Percentiles rank a stretch among this genome's conserved stretches.
Evolutionary conservation across 345 rosid genomes (phyloP).

Genomic region (Sisymbrium altissimum): DNA sequence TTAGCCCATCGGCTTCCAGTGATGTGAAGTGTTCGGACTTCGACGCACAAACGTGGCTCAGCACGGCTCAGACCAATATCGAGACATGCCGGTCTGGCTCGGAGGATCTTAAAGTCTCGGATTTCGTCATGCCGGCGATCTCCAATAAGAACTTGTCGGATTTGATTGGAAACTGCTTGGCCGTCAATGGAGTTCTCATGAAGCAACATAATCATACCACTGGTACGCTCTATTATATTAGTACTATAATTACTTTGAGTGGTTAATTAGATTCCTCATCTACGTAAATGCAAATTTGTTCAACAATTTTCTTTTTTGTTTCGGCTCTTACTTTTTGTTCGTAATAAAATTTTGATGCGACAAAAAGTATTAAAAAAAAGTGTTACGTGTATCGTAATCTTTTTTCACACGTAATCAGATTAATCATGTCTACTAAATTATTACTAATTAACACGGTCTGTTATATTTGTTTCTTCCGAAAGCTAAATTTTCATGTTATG

Average conservation of each 20-base stretch:
- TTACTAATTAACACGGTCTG: not conserved
- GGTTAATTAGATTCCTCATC: not conserved
- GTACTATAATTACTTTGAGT: not conserved
- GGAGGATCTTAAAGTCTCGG: constrained; percentile 53
- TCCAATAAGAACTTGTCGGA: constrained; percentile 56
- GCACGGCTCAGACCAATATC: constrained; percentile 74
- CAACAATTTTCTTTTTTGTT: not conserved
- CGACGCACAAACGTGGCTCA: constrained; percentile 81
- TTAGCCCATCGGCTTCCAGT: constrained; percentile 20
- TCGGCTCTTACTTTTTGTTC: not conserved
- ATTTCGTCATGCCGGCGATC: constrained; percentile 51
- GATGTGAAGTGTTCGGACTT: constrained; percentile 48
- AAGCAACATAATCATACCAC: constrained; percentile 37
- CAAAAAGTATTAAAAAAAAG: not conserved
- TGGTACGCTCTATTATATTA: constrained; percentile 14
- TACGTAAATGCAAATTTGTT: not conserved
- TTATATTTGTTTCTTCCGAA: not conserved
- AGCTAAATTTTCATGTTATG: not conserved
- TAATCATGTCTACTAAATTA: not conserved
- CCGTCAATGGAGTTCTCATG: constrained; percentile 42
- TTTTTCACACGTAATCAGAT: not conserved
- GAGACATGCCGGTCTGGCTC: constrained; percentile 71
- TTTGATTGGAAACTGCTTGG: constrained; percentile 62
- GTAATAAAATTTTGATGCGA: not conserved
- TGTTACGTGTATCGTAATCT: not conserved